phyloP scores from a whole-genome alignment of 2,329 filamentous ascomycete species.

The Lachnellula cervina region DNA sequence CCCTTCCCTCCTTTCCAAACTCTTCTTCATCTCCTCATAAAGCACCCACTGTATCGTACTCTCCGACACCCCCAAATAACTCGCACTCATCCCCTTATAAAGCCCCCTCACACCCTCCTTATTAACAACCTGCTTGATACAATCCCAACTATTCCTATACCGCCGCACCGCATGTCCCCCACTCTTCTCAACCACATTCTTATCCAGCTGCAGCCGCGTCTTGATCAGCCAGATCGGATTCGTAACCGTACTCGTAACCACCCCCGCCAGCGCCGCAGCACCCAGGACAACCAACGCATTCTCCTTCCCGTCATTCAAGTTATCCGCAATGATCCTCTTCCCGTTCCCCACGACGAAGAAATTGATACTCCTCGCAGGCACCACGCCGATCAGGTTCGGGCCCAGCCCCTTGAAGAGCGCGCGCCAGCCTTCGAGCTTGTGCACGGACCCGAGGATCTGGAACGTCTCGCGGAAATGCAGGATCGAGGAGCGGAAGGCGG shows the following conservation, averaged over 20 bases:
- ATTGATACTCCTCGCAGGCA: conserved; percentile 86
- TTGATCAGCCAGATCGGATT: conserved; percentile 98
- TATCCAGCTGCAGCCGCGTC: conserved; percentile 87
- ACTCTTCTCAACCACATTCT: conserved; percentile 63
- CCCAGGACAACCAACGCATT: conserved; percentile 72
- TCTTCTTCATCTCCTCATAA: conserved; percentile 86
- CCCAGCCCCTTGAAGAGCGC: conserved; percentile 91
- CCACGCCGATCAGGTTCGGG: conserved; percentile 83
- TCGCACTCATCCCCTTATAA: conserved; percentile 87
- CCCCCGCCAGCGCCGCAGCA: conserved; percentile 71
- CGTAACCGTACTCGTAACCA: conserved; percentile 83
- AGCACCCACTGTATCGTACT: conserved; percentile 90
- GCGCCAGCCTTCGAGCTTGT: conserved; percentile 74
- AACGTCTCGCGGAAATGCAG: conserved; percentile 82
- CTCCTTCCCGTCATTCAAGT: conserved; percentile 66
- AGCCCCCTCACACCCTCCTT: conserved; percentile 77
- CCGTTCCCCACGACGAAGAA: conserved; percentile 93
- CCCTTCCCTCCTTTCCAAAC: conserved; percentile 61
- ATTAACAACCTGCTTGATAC: conserved; percentile 73
- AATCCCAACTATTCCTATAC: conserved; percentile 87
- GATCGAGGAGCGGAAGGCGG: conserved; percentile 59
- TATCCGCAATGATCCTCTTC: conserved; percentile 73
- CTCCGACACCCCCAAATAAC: conserved; percentile 86
- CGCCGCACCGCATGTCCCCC: conserved; percentile 53
- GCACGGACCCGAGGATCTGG: conserved; percentile 77